Conservation (phyloP, 305 asterid species). For the Fraxinus xanthoxyloides region DNA sequence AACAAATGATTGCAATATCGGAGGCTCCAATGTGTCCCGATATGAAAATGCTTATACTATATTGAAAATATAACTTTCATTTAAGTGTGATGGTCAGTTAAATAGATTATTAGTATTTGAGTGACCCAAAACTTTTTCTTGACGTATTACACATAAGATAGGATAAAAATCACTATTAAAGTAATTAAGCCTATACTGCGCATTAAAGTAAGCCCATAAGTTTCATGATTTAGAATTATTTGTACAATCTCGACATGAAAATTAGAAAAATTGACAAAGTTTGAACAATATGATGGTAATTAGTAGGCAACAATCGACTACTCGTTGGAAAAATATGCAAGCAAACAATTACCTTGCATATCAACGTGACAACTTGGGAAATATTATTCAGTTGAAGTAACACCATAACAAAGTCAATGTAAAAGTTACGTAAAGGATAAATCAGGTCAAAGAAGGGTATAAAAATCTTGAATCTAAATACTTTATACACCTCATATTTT, state of each 20-base stretch:
- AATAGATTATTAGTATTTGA: neutral
- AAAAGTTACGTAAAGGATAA: neutral
- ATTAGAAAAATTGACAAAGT: neutral
- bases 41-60: neutral
- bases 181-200: neutral
- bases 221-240: neutral
- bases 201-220: neutral
- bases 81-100: neutral
- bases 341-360: neutral
- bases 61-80: neutral
- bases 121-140: neutral
- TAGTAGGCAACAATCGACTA: neutral
- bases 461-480: neutral
- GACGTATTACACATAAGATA: neutral
- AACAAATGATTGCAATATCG: neutral
- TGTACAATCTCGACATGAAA: neutral
- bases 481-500: neutral
- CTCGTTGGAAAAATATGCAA: neutral
- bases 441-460: neutral
- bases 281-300: neutral
- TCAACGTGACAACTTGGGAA: neutral
- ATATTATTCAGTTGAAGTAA: neutral
- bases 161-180: neutral
- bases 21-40: neutral
- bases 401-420: neutral